Percentiles rank a stretch among this genome's conserved stretches.
Evolutionary conservation across 176 grass and related monocot species (phyloP).

Genomic region (Poa annua): DNA sequence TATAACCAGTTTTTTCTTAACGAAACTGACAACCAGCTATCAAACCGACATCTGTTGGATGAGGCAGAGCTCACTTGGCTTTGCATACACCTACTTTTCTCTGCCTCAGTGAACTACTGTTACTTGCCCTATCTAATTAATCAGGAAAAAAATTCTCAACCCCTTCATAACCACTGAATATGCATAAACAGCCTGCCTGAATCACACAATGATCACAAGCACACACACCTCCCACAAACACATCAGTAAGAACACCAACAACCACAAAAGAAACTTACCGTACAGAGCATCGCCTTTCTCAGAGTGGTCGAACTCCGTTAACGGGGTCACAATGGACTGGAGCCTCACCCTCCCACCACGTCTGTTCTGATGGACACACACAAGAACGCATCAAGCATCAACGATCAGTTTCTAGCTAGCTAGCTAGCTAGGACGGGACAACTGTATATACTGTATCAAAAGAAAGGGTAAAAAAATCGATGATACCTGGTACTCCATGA

Average conservation of each 20-base stretch:
- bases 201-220: background rate
- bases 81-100: background rate
- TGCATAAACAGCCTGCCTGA: background rate
- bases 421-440: background rate
- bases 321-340: conserved; percentile 45
- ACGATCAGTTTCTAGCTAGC: background rate
- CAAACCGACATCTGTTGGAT: background rate
- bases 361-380: conserved; percentile 50
- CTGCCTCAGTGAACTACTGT: background rate
- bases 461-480: background rate
- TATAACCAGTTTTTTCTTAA: background rate
- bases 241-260: background rate
- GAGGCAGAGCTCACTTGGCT: background rate
- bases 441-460: background rate
- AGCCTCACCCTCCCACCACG: conserved; percentile 54
- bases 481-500: conserved; percentile 86
- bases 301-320: conserved; percentile 84
- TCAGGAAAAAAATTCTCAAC: background rate
- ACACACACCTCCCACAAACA: background rate
- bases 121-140: background rate
- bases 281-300: conserved; percentile 95
- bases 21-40: background rate
- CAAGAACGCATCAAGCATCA: background rate
- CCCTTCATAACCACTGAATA: background rate
- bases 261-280: conserved; percentile 50